phyloP scores from a whole-genome alignment of 805 yeast genomes.

The Saccharomyces eubayanus region DNA sequence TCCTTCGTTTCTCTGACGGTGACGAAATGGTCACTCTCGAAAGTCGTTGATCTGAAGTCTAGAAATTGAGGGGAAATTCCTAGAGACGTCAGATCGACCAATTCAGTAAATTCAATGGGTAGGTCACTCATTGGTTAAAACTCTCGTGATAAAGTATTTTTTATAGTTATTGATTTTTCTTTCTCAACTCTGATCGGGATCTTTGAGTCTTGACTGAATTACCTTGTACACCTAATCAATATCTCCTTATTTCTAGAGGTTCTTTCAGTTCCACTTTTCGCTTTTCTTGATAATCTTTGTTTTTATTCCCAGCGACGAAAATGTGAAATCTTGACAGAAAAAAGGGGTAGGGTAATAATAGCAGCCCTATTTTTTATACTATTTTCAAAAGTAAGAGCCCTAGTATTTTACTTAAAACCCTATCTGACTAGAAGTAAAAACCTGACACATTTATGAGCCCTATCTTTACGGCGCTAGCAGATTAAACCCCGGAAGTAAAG shows the following conservation, averaged over 20 bases:
- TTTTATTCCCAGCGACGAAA: neutral
- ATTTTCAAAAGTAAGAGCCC: neutral
- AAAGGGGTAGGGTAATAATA: neutral
- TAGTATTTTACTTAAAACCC: neutral
- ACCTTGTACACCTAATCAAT: neutral
- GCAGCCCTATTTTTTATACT: neutral
- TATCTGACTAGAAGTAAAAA: accelerated
- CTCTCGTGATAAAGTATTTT: neutral
- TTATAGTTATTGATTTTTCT: neutral
- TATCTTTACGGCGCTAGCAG: neutral
- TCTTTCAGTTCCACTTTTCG: neutral
- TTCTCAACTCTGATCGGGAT: neutral
- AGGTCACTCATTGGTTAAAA: conserved; percentile 46
- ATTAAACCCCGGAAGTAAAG: neutral
- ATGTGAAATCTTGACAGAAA: neutral
- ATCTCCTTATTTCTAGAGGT: neutral
- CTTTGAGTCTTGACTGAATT: neutral
- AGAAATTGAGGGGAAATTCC: conserved; percentile 80
- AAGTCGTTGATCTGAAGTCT: conserved; percentile 88
- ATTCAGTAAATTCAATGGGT: conserved; percentile 95
- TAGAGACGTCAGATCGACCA: conserved; percentile 75
- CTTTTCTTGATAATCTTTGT: neutral
- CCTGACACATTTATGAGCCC: neutral
- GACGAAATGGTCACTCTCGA: conserved; percentile 86
- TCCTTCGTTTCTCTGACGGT: conserved; percentile 60